A percentile compares a stretch with the other conserved stretches of the same genome.
These are phyloP conservation scores for Aspergillus clavatus DNA, from an alignment of 2,329 filamentous ascomycete genomes.

Conservation along the genomic window DNA sequence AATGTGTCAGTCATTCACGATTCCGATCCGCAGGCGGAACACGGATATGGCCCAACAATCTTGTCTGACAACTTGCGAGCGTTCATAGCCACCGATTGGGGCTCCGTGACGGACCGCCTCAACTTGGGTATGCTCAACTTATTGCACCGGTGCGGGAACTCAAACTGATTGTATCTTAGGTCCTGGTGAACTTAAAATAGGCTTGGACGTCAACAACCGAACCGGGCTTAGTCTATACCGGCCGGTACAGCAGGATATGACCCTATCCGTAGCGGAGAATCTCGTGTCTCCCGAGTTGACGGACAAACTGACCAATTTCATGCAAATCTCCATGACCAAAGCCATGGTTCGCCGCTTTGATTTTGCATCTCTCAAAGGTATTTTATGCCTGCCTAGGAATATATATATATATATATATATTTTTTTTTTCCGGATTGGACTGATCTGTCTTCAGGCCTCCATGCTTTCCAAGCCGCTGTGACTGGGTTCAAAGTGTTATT, in stretches of 20 bases:
- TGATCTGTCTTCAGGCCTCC: conserved; percentile 53
- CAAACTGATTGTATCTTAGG: conserved; percentile 35
- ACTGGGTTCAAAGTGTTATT: conserved; percentile 76
- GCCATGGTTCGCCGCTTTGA: conserved; percentile 68
- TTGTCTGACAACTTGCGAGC: conserved; percentile 72
- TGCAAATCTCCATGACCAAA: conserved; percentile 53
- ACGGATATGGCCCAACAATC: conserved; percentile 61
- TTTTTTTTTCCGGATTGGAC: too few species aligned
- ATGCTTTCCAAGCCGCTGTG: conserved; percentile 71
- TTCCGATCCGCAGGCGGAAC: conserved; percentile 53
- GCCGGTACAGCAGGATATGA: conserved; percentile 70
- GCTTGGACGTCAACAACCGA: conserved; percentile 58
- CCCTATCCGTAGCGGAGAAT: conserved; percentile 67
- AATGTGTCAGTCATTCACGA: conserved; percentile 62
- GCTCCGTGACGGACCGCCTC: conserved; percentile 75
- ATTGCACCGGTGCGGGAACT: background rate
- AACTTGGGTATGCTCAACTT: conserved; percentile 56
- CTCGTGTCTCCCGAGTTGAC: conserved; percentile 59
- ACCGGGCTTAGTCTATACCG: conserved; percentile 64
- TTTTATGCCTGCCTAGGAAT: too few species aligned
- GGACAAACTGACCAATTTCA: conserved; percentile 58
- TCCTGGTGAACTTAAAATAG: conserved; percentile 66
- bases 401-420: too few species aligned
- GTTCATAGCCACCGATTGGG: conserved; percentile 68
- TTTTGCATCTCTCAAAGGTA: conserved; percentile 54